Evolutionary conservation across 2,329 filamentous ascomycete genomes (phyloP).

Genomic region (Trichoderma semiorbis): DNA sequence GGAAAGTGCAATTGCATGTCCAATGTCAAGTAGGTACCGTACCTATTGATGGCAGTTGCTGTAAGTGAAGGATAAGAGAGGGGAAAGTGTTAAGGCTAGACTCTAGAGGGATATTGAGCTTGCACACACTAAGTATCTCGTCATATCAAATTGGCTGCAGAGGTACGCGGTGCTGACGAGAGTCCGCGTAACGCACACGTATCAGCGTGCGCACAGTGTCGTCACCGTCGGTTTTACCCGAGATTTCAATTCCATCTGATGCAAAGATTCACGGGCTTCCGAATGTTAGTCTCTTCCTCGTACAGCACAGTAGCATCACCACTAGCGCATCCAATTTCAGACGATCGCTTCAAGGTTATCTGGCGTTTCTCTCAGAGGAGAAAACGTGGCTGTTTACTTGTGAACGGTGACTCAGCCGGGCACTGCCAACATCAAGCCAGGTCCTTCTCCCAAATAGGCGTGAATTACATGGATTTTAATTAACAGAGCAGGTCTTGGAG

Average conservation of each 20-base stretch:
- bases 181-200: constrained; percentile 1
- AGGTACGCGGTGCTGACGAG: background rate
- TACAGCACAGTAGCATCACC: background rate
- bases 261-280: background rate
- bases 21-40: background rate
- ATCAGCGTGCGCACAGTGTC: background rate
- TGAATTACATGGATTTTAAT: background rate
- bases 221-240: background rate
- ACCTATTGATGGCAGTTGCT: background rate
- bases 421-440: background rate
- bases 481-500: background rate
- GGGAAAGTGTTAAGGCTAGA: background rate
- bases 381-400: background rate
- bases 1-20: background rate
- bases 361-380: background rate
- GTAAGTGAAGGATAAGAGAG: background rate
- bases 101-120: background rate
- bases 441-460: background rate
- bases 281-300: background rate
- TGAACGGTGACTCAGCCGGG: background rate
- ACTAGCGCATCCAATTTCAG: background rate
- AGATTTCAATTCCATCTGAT: background rate
- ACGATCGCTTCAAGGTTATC: too few species aligned
- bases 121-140: background rate
- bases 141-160: background rate